Evolutionary conservation across 257 asterid genomes (phyloP), one percentile per base, ranked within the genome.

Genomic region (Scutellaria minor): DNA sequence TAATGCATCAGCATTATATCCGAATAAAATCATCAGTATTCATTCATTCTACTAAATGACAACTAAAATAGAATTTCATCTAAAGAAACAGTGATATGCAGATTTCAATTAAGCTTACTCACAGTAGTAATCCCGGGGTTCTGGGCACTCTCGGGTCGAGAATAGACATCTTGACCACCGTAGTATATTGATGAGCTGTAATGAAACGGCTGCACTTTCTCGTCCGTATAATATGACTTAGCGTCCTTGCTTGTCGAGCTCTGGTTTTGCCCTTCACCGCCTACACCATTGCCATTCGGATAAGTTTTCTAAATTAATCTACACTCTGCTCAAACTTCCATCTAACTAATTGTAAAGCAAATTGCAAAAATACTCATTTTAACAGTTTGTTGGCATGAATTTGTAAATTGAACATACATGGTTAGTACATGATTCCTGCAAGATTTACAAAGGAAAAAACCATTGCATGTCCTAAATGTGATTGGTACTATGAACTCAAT

Each of bases 161-260:
- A 61, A 73, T 90, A 90, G 47, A 88, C 75, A 56, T 90, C 98
- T 76, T 86, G 98, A 18, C 95, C 98, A 7, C 98, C 98, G 35
- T 93, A 93, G 89, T 88, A 90, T 65, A 93, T 86, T 0, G 98
- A 93, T 12, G 98, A 93, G 83, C 91, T 87, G 76, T 87, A 86
- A 66, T 82, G 90, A 71, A 83, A 90, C 0, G 97, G 97, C 68
- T 82, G 89, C 11, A 62, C 64, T 46, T 86, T 85, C 68, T 87
- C 82, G 12, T 86, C 92, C 66, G 78, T 81, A 77, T 79, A 84
- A 79, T 77, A 83, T 4, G 91, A 72, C 22, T 18, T 63, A 5
- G 9, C 6, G n/a, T 71, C 85, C 81, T 81, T 85, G 78, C 74
- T 59, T 11, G 72, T 66, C 20, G 69, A 10, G 64, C 75, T 68